phyloP scores from a whole-genome alignment of 1,139 yeast species.

The Candida labiduridarum region DNA sequence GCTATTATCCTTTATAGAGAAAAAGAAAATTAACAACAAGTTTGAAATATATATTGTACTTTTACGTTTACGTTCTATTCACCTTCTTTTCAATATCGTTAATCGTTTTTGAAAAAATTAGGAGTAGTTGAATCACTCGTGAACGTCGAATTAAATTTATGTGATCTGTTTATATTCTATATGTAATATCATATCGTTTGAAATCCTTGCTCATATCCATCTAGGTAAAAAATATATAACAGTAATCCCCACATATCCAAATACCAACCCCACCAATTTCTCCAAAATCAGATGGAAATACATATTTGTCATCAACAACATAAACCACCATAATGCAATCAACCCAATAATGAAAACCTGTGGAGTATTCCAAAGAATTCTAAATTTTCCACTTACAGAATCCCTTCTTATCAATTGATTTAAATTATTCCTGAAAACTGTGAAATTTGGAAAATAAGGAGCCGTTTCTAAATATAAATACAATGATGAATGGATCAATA shows the following conservation, averaged over 20 bases:
- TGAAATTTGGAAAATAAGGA: slow-evolving; percentile 40
- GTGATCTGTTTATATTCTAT: no score
- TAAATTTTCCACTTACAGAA: background rate
- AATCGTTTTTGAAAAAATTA: slow-evolving; percentile 41
- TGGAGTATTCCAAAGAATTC: slow-evolving; percentile 37
- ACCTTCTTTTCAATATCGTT: slow-evolving; percentile 23
- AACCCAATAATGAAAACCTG: slow-evolving; percentile 45
- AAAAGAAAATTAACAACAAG: background rate
- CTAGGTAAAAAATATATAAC: slow-evolving; percentile 15
- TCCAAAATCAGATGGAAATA: slow-evolving; percentile 84
- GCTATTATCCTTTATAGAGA: background rate
- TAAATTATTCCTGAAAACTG: background rate
- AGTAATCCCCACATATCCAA: slow-evolving; percentile 55
- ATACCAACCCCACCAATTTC: slow-evolving; percentile 64
- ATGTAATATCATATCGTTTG: background rate
- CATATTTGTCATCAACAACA: slow-evolving; percentile 81
- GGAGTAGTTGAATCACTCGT: slow-evolving; percentile 25
- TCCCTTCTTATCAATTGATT: background rate
- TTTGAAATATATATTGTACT: background rate
- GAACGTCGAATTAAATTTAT: background rate
- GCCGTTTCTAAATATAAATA: slow-evolving; percentile 68
- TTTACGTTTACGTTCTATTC: background rate
- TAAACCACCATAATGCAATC: slow-evolving; percentile 75
- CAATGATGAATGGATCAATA: slow-evolving; percentile 72
- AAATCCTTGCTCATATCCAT: slow-evolving; percentile 1